Evolutionary conservation across 108 stramenopile species (phyloP), one percentile per base, ranked within the genome.

Genomic region (Phaeodactylum tricornutum): DNA sequence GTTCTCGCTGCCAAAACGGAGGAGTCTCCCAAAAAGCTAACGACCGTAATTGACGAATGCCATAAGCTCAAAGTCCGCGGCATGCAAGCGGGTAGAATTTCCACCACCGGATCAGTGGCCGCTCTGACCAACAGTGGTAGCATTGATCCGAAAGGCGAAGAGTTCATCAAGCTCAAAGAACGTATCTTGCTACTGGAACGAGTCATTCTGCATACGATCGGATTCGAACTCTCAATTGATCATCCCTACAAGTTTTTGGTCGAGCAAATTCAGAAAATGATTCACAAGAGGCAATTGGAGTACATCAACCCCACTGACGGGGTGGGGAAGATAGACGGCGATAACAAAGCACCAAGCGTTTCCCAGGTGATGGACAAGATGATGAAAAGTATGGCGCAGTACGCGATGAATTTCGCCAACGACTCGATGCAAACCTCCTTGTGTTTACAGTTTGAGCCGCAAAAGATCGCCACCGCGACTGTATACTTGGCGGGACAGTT

Each of bases 1-100:
- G 55, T 93, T 16, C 55, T 93, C 30, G 92, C 92, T 8, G 79
- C 79, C 50, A 93, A 93, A 52, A 85, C 84, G 38, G 92, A 93
- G 41, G 92, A 93, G 54, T 73, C 79, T 36, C 85, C 92, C 42
- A 77, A 78, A 39, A 93, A 88, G 46, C 62, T 93, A 15, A 71
- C 67, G 28, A 44, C 54, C 11, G 76, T 93, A 17, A 66, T 87
- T 41, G 48, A 71, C 36, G 75, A 81, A 47, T 87, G 80, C 50
- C 61, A 74, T 53, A 70, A 72, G 43, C 51, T 92, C 2, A 69
- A 72, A 29, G 61, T 64, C 0, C 47, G 68, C n/a, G 62, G 62
- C 43, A 73, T 71, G 60, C 65, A 81, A 61, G 62, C 69, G 1
- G 69, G 69, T 6, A 37, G 67, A 4, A 38, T 66, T 14, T 66